phyloP scores from a whole-genome alignment of 2,329 filamentous ascomycete species.

The Teratosphaeria gauchensis region DNA sequence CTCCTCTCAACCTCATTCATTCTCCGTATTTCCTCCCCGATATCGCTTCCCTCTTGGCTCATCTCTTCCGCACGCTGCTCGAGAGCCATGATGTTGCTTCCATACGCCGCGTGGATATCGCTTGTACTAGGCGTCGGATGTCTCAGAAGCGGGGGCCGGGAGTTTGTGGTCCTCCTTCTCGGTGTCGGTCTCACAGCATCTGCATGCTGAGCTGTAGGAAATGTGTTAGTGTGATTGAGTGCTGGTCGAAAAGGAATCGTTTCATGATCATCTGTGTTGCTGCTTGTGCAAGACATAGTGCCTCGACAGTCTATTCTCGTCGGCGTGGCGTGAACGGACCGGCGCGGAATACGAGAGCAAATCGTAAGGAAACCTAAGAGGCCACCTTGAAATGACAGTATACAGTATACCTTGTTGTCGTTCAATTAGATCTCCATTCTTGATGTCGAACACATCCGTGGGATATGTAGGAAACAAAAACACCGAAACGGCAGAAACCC shows the following conservation, averaged over 20 bases:
- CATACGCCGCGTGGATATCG: constrained; percentile 1
- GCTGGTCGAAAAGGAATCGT: neutral
- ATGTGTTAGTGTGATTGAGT: neutral
- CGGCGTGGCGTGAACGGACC: neutral
- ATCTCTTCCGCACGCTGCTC: constrained; percentile 68
- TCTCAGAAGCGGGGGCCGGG: neutral
- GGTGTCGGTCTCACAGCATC: neutral
- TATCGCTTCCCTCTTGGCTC: constrained; percentile 61
- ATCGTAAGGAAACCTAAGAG: neutral
- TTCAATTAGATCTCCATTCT: neutral
- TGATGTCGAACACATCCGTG: neutral
- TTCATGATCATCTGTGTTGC: neutral
- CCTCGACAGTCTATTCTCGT: neutral
- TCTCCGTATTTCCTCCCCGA: constrained; percentile 67
- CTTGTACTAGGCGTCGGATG: constrained; percentile 2
- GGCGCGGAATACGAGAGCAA: neutral
- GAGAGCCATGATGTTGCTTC: constrained; percentile 56
- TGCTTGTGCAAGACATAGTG: neutral
- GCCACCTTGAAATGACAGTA: neutral
- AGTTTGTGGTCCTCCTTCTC: neutral
- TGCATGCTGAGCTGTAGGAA: neutral
- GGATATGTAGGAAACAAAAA: neutral
- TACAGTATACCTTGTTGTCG: no score
- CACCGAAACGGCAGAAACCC: neutral
- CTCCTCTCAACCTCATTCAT: constrained; percentile 46